Percentiles rank a stretch among this genome's conserved stretches.
Conservation (phyloP, 495 filamentous ascomycete genomes). For the Penicillium nucicola region DNA sequence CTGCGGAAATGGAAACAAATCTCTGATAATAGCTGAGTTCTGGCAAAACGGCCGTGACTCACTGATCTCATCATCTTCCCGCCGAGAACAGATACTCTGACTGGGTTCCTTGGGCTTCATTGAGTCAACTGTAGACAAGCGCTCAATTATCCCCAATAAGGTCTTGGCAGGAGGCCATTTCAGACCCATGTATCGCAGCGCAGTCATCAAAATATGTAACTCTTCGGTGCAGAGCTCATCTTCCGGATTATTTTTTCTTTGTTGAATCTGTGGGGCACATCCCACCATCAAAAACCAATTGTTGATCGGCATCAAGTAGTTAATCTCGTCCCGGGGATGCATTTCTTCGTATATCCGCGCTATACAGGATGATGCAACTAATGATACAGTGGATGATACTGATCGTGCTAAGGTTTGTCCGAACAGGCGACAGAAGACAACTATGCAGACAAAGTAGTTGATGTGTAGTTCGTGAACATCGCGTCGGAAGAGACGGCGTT, state of each 20-base stretch:
- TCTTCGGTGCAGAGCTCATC: conserved; percentile 4
- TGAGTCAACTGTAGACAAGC: not conserved
- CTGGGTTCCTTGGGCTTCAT: not conserved
- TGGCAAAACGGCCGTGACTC: not conserved
- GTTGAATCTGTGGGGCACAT: conserved; percentile 7
- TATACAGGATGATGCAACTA: conserved; percentile 6
- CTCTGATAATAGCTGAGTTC: not conserved
- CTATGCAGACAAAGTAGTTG: conserved; percentile 8
- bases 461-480: conserved; percentile 5
- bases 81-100: too few relatives aligned
- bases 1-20: conserved; percentile 1
- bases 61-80: not conserved
- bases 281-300: conserved; percentile 13
- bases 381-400: not conserved
- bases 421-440: conserved; percentile 8
- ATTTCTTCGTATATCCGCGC: conserved; percentile 6
- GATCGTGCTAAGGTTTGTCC: not conserved
- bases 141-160: conserved; percentile 4
- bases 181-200: not conserved
- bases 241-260: not conserved
- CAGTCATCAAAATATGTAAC: not conserved
- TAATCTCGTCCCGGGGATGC: conserved; percentile 3
- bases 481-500: not conserved
- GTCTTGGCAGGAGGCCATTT: conserved; percentile 3
- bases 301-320: conserved; percentile 7